A percentile compares a stretch with the other conserved stretches of the same genome.
phyloP scores from a whole-genome alignment of 805 yeast genomes.

The Saccharomyces eubayanus region DNA sequence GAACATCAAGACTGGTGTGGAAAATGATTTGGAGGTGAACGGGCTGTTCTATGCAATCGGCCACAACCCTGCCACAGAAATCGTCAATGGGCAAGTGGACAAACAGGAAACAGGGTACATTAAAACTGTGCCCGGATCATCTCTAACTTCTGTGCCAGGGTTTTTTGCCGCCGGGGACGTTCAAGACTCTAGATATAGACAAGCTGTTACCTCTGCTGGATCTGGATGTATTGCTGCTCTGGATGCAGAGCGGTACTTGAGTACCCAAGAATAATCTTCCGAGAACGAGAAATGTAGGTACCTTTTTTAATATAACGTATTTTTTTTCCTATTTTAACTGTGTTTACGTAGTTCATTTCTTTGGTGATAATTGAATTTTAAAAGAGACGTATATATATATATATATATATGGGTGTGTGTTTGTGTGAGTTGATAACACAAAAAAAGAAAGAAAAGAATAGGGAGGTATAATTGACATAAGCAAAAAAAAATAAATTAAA shows the following conservation, averaged over 20 bases:
- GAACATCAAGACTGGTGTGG: slow-evolving; percentile 65
- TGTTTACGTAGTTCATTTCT: neutral
- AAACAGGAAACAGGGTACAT: slow-evolving; percentile 86
- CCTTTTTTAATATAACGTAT: neutral
- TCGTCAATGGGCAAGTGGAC: slow-evolving; percentile 69
- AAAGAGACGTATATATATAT: neutral
- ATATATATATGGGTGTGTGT: neutral
- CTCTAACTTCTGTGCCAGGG: slow-evolving; percentile 79
- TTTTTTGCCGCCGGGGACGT: slow-evolving; percentile 99
- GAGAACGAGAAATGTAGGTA: neutral
- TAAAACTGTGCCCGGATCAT: slow-evolving; percentile 80
- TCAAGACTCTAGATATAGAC: slow-evolving; percentile 94
- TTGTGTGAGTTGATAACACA: neutral
- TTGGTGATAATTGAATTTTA: neutral
- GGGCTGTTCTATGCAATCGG: slow-evolving; percentile 98
- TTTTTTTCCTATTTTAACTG: neutral
- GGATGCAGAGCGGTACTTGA: slow-evolving; percentile 78
- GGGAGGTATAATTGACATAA: neutral
- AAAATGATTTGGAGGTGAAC: slow-evolving; percentile 61
- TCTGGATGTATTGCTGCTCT: slow-evolving; percentile 99
- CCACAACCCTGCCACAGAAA: slow-evolving; percentile 87
- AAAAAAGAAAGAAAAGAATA: neutral
- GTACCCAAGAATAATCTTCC: slow-evolving; percentile 41
- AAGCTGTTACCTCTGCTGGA: slow-evolving; percentile 98
- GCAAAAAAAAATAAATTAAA: neutral